Base-by-base conservation (phyloP, 2,329 filamentous ascomycete species). In the Aspergillus luchuensis region DNA sequence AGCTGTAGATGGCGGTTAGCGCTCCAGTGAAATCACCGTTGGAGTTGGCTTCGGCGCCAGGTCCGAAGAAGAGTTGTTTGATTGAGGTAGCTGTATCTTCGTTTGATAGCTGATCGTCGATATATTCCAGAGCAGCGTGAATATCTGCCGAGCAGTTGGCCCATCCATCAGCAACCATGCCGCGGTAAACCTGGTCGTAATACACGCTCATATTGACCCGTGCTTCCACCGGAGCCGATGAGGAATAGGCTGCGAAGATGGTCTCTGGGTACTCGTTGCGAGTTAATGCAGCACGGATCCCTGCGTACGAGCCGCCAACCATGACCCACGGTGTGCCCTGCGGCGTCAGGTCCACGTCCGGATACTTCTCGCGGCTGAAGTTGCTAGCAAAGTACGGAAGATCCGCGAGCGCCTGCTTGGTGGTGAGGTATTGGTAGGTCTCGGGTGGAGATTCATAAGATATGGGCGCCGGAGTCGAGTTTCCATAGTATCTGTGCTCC, bases 111-210 rank as follows among this genome's bases (percentile, higher is more conserved):
- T 81, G 72, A 8, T 68, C 67, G 64, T 85, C 83, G 48, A 85
- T 81, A 63, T 82, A 82, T 25, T 71, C 62, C 39, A 83, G 72
- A 3, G 80, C 81, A 5, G 80, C 79, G 15, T 81, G 75, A 53
- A 84, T 75, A 60, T 85, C 82, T 11, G 74, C 72, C 11, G 80
- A 78, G 69, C 83, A 85, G 67, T 83, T 84, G 3, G 72, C 72
- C 38, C 78, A 76, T 60, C 82, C 84, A 58, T 83, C 82, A 5
- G 74, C 76, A 4, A 78, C 74, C 72, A 85, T 74, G 3, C 80
- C 81, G 10, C 74, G 76, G 64, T 80, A 80, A 2, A 85, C 69
- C 39, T 82, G 79, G 21, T 84, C 81, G 56, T 76, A 84, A 66
- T 84, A 85, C 21, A 77, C 70, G n/a, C 76, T 78, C 78, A 83